A percentile compares a stretch with the other conserved stretches of the same genome.
Evolutionary conservation across 805 yeast species (phyloP).

Genomic region (Ascoidea asiatica): DNA sequence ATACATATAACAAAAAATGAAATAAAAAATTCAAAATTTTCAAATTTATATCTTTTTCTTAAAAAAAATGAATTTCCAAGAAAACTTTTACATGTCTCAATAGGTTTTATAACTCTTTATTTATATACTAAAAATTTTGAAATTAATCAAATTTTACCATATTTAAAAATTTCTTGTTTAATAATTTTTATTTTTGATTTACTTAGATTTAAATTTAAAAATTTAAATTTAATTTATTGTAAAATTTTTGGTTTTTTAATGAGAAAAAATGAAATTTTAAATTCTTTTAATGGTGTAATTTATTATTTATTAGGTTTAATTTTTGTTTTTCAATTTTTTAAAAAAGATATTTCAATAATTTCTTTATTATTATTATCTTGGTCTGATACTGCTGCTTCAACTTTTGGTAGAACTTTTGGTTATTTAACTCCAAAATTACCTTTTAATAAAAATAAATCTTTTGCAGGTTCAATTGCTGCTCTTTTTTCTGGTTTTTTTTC

Average conservation of each 20-base stretch:
- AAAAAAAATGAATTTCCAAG: slow-evolving; percentile 83
- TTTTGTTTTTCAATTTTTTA: slow-evolving; percentile 52
- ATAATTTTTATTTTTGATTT: slow-evolving; percentile 50
- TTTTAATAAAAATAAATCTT: slow-evolving; percentile 50
- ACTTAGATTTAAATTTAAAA: slow-evolving; percentile 45
- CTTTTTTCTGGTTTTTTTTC: slow-evolving; percentile 55
- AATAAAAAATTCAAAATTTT: too few species aligned
- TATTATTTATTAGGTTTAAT: slow-evolving; percentile 77
- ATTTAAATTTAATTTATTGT: slow-evolving; percentile 58
- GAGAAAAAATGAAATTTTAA: slow-evolving; percentile 72
- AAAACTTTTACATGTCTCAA: slow-evolving; percentile 76
- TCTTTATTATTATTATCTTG: slow-evolving; percentile 76
- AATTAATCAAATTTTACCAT: slow-evolving; percentile 42
- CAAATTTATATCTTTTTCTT: slow-evolving; percentile 36
- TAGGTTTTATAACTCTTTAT: slow-evolving; percentile 70
- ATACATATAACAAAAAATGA: too few species aligned
- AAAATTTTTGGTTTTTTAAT: slow-evolving; percentile 63
- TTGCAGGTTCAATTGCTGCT: slow-evolving; percentile 89
- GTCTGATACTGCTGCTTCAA: slow-evolving; percentile 97
- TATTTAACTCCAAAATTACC: slow-evolving; percentile 68
- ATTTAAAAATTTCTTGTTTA: slow-evolving; percentile 41
- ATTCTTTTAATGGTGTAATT: slow-evolving; percentile 68
- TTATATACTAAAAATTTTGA: slow-evolving; percentile 53
- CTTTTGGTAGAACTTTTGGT: slow-evolving; percentile 81
- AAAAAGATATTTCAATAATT: slow-evolving; percentile 72